Evolutionary conservation across 192 early-diverging fungal species (phyloP).

Genomic region (Coemansia sp.): DNA sequence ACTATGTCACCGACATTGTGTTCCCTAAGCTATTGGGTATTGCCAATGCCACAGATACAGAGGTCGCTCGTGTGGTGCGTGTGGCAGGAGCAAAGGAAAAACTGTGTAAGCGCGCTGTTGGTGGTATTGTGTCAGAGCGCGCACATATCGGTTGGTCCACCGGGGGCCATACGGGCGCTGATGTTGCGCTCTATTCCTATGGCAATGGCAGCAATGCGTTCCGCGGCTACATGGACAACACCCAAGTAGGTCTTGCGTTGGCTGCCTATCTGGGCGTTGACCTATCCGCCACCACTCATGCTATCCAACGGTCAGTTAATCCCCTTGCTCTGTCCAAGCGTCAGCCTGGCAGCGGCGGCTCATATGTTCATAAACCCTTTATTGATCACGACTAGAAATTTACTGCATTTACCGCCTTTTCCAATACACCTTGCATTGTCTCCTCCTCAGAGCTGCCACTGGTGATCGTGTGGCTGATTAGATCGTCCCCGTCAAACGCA

Average conservation of each 20-base stretch:
- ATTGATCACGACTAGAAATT: background rate
- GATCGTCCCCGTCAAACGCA: background rate
- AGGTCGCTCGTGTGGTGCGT: conserved; percentile 9
- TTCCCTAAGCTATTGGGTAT: conserved; percentile 41
- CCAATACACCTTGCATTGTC: background rate
- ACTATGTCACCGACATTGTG: conserved; percentile 9
- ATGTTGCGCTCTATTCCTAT: conserved; percentile 79
- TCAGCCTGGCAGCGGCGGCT: background rate
- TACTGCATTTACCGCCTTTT: background rate
- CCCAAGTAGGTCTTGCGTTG: conserved; percentile 63
- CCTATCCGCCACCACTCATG: conserved; percentile 49
- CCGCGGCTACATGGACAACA: conserved; percentile 68
- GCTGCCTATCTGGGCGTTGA: conserved; percentile 57
- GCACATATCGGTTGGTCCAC: conserved; percentile 69
- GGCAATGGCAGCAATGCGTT: conserved; percentile 48
- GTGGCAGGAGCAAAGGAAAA: background rate
- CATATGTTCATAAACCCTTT: background rate
- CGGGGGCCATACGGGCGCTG: conserved; percentile 88
- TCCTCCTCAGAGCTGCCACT: background rate
- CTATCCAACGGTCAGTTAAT: conserved; percentile 16
- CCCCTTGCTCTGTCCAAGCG: conserved; percentile 13
- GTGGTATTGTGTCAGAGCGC: conserved; percentile 27
- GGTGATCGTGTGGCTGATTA: background rate
- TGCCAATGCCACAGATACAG: conserved; percentile 20
- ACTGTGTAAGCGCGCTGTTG: conserved; percentile 24